Evolutionary conservation across 768 basidiomycete genomes (phyloP).

Genomic region (Mycena maculata): DNA sequence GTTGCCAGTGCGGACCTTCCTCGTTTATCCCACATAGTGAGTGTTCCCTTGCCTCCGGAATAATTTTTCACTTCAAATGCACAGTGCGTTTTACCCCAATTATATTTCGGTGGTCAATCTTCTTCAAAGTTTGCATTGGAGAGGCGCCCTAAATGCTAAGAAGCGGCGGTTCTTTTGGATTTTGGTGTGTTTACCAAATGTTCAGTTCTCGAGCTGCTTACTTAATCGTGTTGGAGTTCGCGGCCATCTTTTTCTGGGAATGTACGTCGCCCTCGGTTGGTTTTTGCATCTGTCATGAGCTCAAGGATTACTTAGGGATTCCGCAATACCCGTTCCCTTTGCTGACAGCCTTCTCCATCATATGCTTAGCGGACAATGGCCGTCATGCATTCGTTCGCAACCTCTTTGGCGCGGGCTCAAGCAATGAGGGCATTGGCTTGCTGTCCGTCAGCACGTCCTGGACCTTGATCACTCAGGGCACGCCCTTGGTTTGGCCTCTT

Average conservation of each 20-base stretch:
- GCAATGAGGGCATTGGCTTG: constrained; percentile 63
- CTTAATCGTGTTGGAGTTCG: constrained; percentile 39
- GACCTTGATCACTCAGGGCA: constrained; percentile 67
- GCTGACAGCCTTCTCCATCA: constrained; percentile 59
- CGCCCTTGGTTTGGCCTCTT: constrained; percentile 66
- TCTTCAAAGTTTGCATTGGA: constrained; percentile 64
- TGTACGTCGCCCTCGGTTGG: too few relatives aligned
- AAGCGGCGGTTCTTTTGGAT: constrained; percentile 67
- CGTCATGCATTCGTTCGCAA: constrained; percentile 55
- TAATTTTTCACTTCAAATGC: background rate
- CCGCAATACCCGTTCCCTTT: constrained; percentile 42
- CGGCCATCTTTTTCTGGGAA: constrained; percentile 62
- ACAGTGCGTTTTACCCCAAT: constrained; percentile 60
- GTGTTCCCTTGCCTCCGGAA: constrained; percentile 32
- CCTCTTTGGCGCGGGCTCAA: constrained; percentile 57
- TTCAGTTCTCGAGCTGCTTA: background rate
- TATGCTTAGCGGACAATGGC: constrained; percentile 62
- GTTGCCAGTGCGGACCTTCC: constrained; percentile 54
- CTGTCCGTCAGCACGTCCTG: constrained; percentile 60
- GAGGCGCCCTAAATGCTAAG: constrained; percentile 61
- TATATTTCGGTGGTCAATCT: constrained; percentile 65
- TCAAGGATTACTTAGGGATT: constrained; percentile 24
- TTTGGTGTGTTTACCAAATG: constrained; percentile 45
- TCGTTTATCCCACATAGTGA: constrained; percentile 66
- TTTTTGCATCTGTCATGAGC: background rate